Evolutionary conservation across 176 grass and related monocot species (phyloP).

Genomic region (Aechmea fasciata): DNA sequence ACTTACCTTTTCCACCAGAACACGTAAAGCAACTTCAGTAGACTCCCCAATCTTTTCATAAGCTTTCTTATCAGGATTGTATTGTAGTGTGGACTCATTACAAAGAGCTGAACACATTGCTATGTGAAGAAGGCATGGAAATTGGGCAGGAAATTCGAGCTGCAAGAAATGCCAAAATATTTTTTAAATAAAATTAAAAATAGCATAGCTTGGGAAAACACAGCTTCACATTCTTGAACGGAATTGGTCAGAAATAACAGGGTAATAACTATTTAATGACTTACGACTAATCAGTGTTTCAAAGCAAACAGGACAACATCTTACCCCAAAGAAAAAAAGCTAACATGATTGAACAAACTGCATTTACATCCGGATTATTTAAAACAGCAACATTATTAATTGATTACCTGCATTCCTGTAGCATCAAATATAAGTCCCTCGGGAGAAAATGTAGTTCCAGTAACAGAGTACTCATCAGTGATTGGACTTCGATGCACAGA

Average conservation of each 20-base stretch:
- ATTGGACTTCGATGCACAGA: slow-evolving; percentile 75
- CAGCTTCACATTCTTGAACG: too few species aligned
- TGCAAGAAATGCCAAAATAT: slow-evolving; percentile 38
- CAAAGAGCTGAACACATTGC: slow-evolving; percentile 98
- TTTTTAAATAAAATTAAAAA: too few species aligned
- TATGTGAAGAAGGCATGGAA: slow-evolving; percentile 90
- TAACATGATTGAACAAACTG: not conserved
- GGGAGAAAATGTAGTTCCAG: slow-evolving; percentile 93
- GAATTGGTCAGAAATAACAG: too few species aligned
- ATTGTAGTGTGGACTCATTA: slow-evolving; percentile 93
- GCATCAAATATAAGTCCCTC: slow-evolving; percentile 92
- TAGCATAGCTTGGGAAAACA: too few species aligned
- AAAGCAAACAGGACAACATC: not conserved
- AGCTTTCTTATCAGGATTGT: slow-evolving; percentile 85
- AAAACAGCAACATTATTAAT: slow-evolving; percentile 4
- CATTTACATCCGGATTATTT: not conserved
- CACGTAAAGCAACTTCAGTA: slow-evolving; percentile 94
- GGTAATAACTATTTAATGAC: not conserved
- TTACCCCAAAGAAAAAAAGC: not conserved
- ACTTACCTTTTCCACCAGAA: slow-evolving; percentile 92
- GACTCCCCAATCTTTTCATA: slow-evolving; percentile 99
- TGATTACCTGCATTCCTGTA: slow-evolving; percentile 57
- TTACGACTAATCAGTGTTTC: not conserved
- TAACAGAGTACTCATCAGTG: slow-evolving; percentile 77
- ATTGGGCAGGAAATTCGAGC: slow-evolving; percentile 95